Base-by-base conservation (phyloP, 148 eudicot species). In the Rhododendron mucronatum region DNA sequence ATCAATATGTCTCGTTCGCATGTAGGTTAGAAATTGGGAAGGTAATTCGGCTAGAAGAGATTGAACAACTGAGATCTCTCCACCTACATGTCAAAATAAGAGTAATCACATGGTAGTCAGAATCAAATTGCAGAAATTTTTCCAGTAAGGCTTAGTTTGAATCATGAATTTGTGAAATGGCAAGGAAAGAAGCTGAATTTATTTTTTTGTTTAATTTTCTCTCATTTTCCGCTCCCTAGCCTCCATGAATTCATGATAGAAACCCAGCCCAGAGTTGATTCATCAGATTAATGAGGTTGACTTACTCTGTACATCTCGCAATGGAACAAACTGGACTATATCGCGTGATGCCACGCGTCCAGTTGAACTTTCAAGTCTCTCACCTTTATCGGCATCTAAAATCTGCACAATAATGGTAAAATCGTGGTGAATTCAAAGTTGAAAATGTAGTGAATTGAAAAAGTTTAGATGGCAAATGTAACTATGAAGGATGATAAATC, bases 301-400 rank as follows among this genome's bases (percentile, higher is more conserved):
- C 95, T 91, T 82, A 95, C 99, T 92, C 45, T 95, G 96, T 55
- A 93, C 93, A 86, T 97, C 98, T 16, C 99, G 94, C 86, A 97
- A 88, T 28, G 99, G 98, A 82, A 95, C 98, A 86, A 97, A 97
- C 84, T 97, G 99, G 88, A 97, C 95, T 65, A 97, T 95, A 88
- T 97, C 98, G 44, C 99, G 99, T 47, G 98, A 86, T 65, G 99
- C 95, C 61, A 97, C 93, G 83, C 96, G 95, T 48, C 96, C 98
- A 2, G 87, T 91, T 88, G 99, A 69, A 84, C 98, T 95, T 88
- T 97, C 98, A 23, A 97, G 98, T 88, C 93, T 95, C 28, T 93
- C 96, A 78, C 97, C 98, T 88, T 92, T 94, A 86, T 97, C 98
- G 74, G 95, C 98, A 83, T 97, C 98, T 86, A 97, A 88, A 74